Base-by-base conservation (phyloP, 768 basidiomycete genomes). In the Russula brevipes region DNA sequence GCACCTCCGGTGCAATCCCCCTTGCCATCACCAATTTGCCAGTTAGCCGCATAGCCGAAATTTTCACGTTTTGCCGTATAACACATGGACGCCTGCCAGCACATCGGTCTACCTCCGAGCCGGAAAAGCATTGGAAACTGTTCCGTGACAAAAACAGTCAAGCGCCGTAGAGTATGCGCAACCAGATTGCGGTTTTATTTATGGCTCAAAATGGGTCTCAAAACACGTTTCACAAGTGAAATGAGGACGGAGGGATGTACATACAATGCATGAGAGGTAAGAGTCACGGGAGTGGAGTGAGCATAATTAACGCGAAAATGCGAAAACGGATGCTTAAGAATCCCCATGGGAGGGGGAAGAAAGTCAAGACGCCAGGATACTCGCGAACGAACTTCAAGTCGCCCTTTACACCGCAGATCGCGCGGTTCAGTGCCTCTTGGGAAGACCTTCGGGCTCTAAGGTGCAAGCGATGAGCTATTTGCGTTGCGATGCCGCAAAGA, bases 381-480 rank as follows among this genome's bases (percentile, higher is more conserved):
- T 4, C 12, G 30, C 16, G 11, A 19, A 33, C 14, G 49, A 33
- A n/a, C 19, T n/a, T 63, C 36, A 9, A 4, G 42, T n/a, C 36
- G 19, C 47, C 39, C 16, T 35, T 30, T 12, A 46, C 42, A 57
- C 50, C 49, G 33, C 24, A 53, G 5, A 6, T 36, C 5, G 35
- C n/a, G 24, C 14, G 51, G 36, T n/a, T 60, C 35, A 64, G 12
- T 9, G 4, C 42, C 63, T 64, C 54, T 59, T 55, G 41, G 63
- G 63, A 12, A 64, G 54, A 60, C 47, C 58, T 46, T 64, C 63
- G 5, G 59, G 58, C 14, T 64, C 63, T 64, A 47, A 17, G 30
- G n/a, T 19, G 16, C 47, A 38, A 10, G 35, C 17, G 3, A 19
- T 60, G 42, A 64, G 46, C 30, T 30, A 44, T 11, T 6, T 14